Base-by-base conservation (phyloP, 768 basidiomycete genomes). In the Pleurotus tuber-regium region DNA sequence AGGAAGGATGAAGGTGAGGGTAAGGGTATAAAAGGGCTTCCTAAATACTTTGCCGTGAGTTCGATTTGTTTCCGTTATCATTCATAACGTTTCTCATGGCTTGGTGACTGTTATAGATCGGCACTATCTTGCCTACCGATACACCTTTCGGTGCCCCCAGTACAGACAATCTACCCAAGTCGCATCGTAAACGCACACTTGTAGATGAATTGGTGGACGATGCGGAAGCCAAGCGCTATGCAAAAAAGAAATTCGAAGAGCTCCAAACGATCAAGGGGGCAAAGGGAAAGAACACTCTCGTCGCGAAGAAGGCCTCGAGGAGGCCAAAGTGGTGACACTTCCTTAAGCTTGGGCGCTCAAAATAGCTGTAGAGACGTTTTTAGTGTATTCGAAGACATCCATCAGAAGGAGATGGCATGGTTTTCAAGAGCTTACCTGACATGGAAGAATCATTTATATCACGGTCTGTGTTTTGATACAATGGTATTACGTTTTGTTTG, bases 191-290 rank as follows among this genome's bases (percentile, higher is more conserved):
- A 68, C 77, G 91, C 54, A 90, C 87, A 4, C 69, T 94, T 40
- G 88, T 97, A 19, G 92, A 94, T 55, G 93, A 95, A 61, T 75
- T 96, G 29, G 82, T 95, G 44, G 89, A 89, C 59, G 92, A 95
- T 69, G 85, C 89, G 2, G 89, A 93, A 67, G 81, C 89, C 23
- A 83, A 82, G 64, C 77, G 85, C 54, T 94, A 94, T 63, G 87
- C 93, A n/a, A 94, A 94, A 72, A 84, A 80, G 72, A 95, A 95
- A 71, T 94, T 92, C 68, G 80, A 81, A 55, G 88, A 91, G 47
- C 68, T 93, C 41, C 86, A 91, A 68, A 63, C 66, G 4, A 79
- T 82, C 36, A 77, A 86, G 59, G 84, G 80, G 16, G 83, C 83
- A 12, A 83, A 73, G 60, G 90, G 91, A 6, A 78, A 77, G 57